A percentile compares a stretch with the other conserved stretches of the same genome.
These are phyloP conservation scores for Furcasterigmium furcatum DNA, from an alignment of 2,329 filamentous ascomycete genomes.

Conservation along the genomic window DNA sequence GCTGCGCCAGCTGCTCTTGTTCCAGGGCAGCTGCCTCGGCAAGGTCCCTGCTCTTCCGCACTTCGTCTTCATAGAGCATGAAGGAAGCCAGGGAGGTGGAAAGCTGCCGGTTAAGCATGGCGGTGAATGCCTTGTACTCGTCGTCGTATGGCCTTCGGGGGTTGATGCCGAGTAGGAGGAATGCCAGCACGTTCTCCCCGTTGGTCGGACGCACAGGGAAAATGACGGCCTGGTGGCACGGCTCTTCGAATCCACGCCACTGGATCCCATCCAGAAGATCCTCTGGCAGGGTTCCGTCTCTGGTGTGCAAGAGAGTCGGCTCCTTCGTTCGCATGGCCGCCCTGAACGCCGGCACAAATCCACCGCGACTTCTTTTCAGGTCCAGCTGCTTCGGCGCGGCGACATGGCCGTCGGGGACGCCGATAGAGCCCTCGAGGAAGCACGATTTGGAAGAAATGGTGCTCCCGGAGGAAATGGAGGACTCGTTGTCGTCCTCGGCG, in stretches of 20 bases:
- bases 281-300: conserved; percentile 45
- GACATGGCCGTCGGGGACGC: conserved; percentile 26
- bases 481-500: conserved; percentile 27
- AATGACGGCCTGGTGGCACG: conserved; percentile 53
- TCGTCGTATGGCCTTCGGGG: conserved; percentile 61
- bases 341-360: conserved; percentile 30
- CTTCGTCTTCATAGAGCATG: conserved; percentile 63
- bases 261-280: conserved; percentile 49
- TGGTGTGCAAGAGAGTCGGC: conserved; percentile 22
- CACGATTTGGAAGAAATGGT: conserved; percentile 31
- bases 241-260: conserved; percentile 52
- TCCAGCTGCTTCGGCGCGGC: conserved; percentile 29
- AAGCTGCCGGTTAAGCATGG: conserved; percentile 40
- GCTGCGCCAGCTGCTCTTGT: conserved; percentile 26
- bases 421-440: conserved; percentile 28
- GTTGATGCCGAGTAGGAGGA: conserved; percentile 60
- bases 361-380: conserved; percentile 26
- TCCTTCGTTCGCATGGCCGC: conserved; percentile 32
- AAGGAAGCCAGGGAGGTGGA: conserved; percentile 62
- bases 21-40: conserved; percentile 29
- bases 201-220: conserved; percentile 60
- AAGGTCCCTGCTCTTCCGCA: conserved; percentile 40
- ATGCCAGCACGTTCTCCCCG: conserved; percentile 55
- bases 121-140: conserved; percentile 58
- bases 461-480: conserved; percentile 28